Evolutionary conservation across 2,329 filamentous ascomycete species (phyloP), one percentile per base, ranked within the genome.

Genomic region (Thermochaetoides dissita): DNA sequence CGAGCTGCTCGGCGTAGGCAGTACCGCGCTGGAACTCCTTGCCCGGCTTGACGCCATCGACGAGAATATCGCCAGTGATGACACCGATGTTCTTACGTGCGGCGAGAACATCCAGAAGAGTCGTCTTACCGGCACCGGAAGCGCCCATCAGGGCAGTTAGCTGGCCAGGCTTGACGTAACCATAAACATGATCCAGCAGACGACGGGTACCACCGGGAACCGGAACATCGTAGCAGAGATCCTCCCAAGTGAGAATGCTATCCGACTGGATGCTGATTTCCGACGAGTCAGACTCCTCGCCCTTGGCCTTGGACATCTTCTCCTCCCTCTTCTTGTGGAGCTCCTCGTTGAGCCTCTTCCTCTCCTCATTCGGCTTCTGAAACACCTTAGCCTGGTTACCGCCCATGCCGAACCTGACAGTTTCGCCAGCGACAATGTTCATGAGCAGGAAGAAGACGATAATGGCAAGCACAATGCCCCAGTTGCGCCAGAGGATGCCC

Each of bases 111-210:
- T 94, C 84, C 3, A 94, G 66, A 0, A 93, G 65, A 0, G 86
- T 93, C 0, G 85, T 91, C 63, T 94, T 94, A 38, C 86, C 86
- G 5, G 85, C 86, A n/a, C 83, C 83, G 6, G 81, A 86, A 6
- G 80, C 79, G 34, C 84, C 84, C 81, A 91, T 87, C 2, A 91
- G 65, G 2, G 84, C 83, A 3, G 82, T 88, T 8, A 89, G 68
- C 52, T 81, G 75, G 32, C 84, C 84, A 2, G 84, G 84, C 47
- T 80, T 77, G 39, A 87, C 82, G 51, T 80, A 89, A 2, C 79
- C 87, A 43, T 64, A 72, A 1, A 76, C 63, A 34, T 66, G 62
- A 55, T 69, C 67, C 2, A 79, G 67, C 6, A 79, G 66, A 5
- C 70, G 68, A 8, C 72, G 66, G 5, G 65, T 71, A 2, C 73